Conservation (phyloP, 2,329 filamentous ascomycete genomes). For the Penicillium sp. region DNA sequence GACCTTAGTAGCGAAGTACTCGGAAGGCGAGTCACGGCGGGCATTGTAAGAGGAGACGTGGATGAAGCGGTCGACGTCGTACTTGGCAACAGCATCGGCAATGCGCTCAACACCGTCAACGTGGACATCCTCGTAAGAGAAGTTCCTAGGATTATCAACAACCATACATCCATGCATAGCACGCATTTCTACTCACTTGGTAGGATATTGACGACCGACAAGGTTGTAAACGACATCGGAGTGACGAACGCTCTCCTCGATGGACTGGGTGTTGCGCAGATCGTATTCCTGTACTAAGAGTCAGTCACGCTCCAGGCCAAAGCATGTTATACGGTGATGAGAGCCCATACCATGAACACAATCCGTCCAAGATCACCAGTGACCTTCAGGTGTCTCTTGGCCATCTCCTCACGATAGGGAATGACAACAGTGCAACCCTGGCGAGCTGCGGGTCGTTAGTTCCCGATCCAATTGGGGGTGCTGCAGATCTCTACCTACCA, state of each 20-base stretch:
- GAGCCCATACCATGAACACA: conserved; percentile 67
- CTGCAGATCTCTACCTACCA: conserved; percentile 53
- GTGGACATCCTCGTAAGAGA: conserved; percentile 86
- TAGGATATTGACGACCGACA: conserved; percentile 89
- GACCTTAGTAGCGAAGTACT: conserved; percentile 90
- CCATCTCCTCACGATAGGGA: conserved; percentile 95
- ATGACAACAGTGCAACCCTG: conserved; percentile 92
- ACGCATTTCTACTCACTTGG: conserved; percentile 65
- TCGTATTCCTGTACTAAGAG: conserved; percentile 72
- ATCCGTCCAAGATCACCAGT: conserved; percentile 91
- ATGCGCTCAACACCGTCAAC: conserved; percentile 91
- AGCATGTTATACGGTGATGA: background rate
- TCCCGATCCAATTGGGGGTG: conserved; percentile 1
- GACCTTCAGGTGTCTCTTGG: conserved; percentile 93
- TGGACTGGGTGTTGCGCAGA: conserved; percentile 87
- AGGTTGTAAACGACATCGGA: conserved; percentile 98
- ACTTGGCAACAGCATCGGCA: conserved; percentile 90
- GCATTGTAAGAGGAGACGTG: conserved; percentile 96
- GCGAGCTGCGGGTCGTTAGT: conserved; percentile 60
- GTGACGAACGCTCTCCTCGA: conserved; percentile 94
- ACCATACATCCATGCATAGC: conserved; percentile 3
- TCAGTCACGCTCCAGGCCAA: background rate
- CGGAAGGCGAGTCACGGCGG: conserved; percentile 72
- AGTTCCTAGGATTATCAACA: conserved; percentile 68
- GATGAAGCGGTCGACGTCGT: conserved; percentile 94